These are phyloP conservation scores for Blastobotrys aristatus DNA, from an alignment of 1,139 yeast species.

Conservation along the genomic window DNA sequence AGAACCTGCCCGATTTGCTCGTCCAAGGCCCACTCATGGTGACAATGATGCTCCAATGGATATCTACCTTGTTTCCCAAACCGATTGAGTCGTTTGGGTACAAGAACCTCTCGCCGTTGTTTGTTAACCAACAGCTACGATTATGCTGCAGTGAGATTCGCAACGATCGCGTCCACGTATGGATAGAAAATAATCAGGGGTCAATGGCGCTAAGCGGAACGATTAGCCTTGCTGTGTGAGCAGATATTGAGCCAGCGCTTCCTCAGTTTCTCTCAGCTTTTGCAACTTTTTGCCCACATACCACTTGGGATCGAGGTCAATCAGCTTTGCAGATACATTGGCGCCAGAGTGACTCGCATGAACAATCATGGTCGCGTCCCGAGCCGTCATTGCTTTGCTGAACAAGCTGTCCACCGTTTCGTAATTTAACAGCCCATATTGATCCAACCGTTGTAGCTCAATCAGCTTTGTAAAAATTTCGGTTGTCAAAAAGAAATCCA, in stretches of 20 bases:
- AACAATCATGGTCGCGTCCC: slow-evolving; percentile 37
- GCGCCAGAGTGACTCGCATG: slow-evolving; percentile 11
- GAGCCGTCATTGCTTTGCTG: slow-evolving; percentile 35
- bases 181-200: slow-evolving; percentile 34
- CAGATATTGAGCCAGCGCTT: not conserved
- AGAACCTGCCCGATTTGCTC: slow-evolving; percentile 55
- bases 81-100: slow-evolving; percentile 40
- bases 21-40: slow-evolving; percentile 82
- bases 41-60: slow-evolving; percentile 53
- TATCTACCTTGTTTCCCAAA: slow-evolving; percentile 21
- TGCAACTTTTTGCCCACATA: slow-evolving; percentile 2
- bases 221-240: slow-evolving; percentile 5
- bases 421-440: slow-evolving; percentile 24
- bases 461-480: slow-evolving; percentile 25
- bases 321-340: slow-evolving; percentile 20
- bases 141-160: slow-evolving; percentile 20
- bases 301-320: slow-evolving; percentile 39
- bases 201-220: slow-evolving; percentile 24
- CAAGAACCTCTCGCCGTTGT: slow-evolving; percentile 48
- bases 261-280: not conserved
- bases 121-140: slow-evolving; percentile 33
- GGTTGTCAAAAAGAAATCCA: slow-evolving; percentile 16
- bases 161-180: slow-evolving; percentile 25
- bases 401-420: slow-evolving; percentile 24
- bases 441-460: slow-evolving; percentile 27